Base-by-base conservation (phyloP, 768 basidiomycete genomes). In the Crucibulum laeve region DNA sequence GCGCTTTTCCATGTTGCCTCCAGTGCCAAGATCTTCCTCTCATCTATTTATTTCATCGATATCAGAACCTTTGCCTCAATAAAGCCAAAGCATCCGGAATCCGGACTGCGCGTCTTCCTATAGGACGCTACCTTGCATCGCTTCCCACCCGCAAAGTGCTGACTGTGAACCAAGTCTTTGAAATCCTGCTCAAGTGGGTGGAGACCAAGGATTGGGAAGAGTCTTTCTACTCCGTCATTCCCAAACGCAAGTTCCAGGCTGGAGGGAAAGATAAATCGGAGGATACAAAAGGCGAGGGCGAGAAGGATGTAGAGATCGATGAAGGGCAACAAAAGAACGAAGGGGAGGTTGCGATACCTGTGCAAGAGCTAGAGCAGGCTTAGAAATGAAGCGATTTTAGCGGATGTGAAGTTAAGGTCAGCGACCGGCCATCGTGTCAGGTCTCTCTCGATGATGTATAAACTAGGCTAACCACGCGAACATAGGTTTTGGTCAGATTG, bases 141-240 rank as follows among this genome's bases (percentile, higher is more conserved):
- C 70, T 99, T 45, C 76, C 84, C 24, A 93, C 94, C 7, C 82
- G 96, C 48, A 98, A 97, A 56, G 92, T 99, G 24, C 72, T 99
- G 50, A 99, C 96, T 1, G 93, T 99, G 42, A 98, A 99, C 63
- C 96, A 97, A 66, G 86, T 87, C 21, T 89, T 94, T 57, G 91
- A 95, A 62, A 96, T 98, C 51, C 71, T 99, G 44, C 63, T 93
- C 15, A 80, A 84, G 52, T 98, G 91, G 88, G 77, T 86, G n/a
- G 87, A 91, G 57, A 81, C 76, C 11, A 74, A 78, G 48, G 75
- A 86, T 53, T 99, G 96, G 96, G 81, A 87, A 57, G 63, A 79
- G 44, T 90, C 96, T 0, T 76, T 99, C 41, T 79, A 87, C 56
- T 72, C 79, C n/a, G 89, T 95, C 40, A 88, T 99, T 42, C 96